Evolutionary conservation across 805 yeast genomes (phyloP), one percentile per base, ranked within the genome.

Genomic region (Yarrowia osloensis): DNA sequence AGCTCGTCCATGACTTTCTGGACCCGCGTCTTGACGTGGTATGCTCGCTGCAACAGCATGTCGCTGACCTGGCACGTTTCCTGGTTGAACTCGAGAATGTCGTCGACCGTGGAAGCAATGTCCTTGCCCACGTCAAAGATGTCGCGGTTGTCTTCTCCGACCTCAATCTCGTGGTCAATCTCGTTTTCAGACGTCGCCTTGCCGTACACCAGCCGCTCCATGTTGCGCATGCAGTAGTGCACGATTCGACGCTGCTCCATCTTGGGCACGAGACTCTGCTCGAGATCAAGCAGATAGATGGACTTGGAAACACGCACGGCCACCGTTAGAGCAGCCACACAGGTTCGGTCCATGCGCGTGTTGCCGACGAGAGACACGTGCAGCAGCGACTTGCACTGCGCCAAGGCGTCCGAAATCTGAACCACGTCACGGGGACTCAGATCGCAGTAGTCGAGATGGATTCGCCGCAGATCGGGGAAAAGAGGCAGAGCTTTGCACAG

Each of bases 211-310:
- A 52, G 33, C 8, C 61, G 59, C 57, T 72, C 75, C 71, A 92
- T 88, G 75, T 93, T 93, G 72, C 88, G 84, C 88, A 93, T 87
- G 57, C 95, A 84, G 71, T 89, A 87, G 50, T 90, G 81, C 0
- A 96, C 95, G 68, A 92, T 84, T 72, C 87, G 84, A 47, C 91
- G 89, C 72, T 85, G 86, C 70, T 88, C 82, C 61, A 82, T 80
- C 65, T 83, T 84, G 13, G 93, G 88, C 70, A 90, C 81, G 22
- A 81, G 77, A 22, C 82, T 86, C 67, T 82, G 82, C 71, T 90
- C 93, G 62, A 90, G 80, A 70, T 89, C 95, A 44, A 91, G 77
- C 17, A 87, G 85, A 63, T 86, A 84, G 54, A 93, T 78, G n/a
- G 87, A 82, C 26, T 82, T 81, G 0, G 92, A 85, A 65, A 84